phyloP scores from a whole-genome alignment of 257 asterid genomes.

The Verbascum thapsus region DNA sequence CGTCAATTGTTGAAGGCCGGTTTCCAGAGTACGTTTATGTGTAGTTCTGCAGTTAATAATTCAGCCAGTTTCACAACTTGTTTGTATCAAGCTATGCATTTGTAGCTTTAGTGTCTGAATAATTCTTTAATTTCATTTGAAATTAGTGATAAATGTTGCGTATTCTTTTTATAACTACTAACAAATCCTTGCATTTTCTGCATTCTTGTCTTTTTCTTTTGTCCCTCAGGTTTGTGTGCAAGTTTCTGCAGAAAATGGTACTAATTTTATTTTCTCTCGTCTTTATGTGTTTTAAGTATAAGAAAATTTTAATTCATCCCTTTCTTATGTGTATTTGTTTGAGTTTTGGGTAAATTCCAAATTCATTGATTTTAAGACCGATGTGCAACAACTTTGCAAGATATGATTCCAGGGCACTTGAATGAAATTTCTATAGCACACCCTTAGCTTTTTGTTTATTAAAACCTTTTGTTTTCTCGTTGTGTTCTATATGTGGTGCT shows the following conservation, averaged over 20 bases:
- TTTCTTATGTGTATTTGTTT: neutral
- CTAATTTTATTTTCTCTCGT: constrained; percentile 4
- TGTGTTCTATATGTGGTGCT: no score
- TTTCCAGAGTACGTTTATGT: constrained; percentile 73
- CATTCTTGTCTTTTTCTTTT: constrained; percentile 9
- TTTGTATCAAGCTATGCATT: no score
- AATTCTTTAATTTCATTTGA: neutral
- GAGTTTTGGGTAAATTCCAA: neutral
- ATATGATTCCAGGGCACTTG: no score
- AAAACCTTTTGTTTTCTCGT: no score
- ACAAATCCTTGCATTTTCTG: constrained; percentile 8
- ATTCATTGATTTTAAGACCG: neutral
- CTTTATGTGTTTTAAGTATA: neutral
- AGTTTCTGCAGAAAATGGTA: constrained; percentile 90
- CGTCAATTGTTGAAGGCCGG: constrained; percentile 74
- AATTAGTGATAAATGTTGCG: neutral
- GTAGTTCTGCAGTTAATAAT: neutral
- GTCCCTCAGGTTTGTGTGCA: constrained; percentile 70
- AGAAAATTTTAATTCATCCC: neutral
- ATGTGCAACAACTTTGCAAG: neutral
- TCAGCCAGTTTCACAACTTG: no score
- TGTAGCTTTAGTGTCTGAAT: neutral
- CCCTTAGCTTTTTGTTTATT: no score
- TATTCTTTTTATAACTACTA: constrained; percentile 6
- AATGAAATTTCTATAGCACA: no score